Evolutionary conservation across 2,329 filamentous ascomycete genomes (phyloP), one percentile per base, ranked within the genome.

Genomic region (Fusarium succisae): DNA sequence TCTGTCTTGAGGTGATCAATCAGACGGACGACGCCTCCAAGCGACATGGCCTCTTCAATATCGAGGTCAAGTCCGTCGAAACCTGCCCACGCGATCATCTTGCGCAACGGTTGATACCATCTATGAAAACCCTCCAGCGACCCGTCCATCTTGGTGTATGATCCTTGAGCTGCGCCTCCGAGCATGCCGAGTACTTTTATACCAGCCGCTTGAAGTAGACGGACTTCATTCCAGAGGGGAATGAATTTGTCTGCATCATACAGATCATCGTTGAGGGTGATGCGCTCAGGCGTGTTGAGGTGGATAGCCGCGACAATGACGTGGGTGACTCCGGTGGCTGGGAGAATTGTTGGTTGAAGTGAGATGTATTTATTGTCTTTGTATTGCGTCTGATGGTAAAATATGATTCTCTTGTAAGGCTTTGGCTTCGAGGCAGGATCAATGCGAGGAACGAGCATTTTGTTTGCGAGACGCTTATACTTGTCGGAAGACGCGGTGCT

Each of bases 231-330:
- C 94, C 94, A 97, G 15, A 97, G 85, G 0, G 89, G 88, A n/a
- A 88, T 84, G 80, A 92, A 95, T 69, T 89, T 87, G 14, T 88
- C 81, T 72, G 92, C 83, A 18, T 88, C 82, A 2, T 93, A 93
- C 0, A 87, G 86, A 79, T 94, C 89, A 83, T 97, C 91, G 80
- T 98, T 98, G 62, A 97, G 87, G 1, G 90, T 93, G 75, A 95
- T 88, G 15, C 86, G 87, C 3, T 92, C 89, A 17, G 82, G 82
- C 12, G 88, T 86, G 80, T 95, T 94, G 70, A 97, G 84, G 80
- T 97, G 94, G 58, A 97, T 90, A 1, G 94, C 94, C 3, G 93
- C 93, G 48, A 98, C 83, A 70, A 97, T 94, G 58, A 97, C 86
- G 83, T 97, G 94, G 0, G 94, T 96, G 24, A 87, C 81, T 26